phyloP scores from a whole-genome alignment of 371 early-diverging fungal species.

The Nematocida sp. region DNA sequence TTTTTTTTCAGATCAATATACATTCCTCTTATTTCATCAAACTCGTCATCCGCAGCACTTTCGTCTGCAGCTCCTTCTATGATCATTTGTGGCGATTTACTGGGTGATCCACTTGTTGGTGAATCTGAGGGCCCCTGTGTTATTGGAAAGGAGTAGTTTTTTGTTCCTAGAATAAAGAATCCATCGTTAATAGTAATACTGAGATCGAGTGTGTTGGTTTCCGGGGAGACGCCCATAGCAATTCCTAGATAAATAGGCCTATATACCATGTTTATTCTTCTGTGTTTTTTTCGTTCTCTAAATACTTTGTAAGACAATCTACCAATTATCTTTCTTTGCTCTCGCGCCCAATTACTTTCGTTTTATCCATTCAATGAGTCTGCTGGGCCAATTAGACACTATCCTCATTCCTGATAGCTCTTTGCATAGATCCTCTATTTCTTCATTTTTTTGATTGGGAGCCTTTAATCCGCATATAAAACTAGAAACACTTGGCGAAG shows the following conservation, averaged over 20 bases:
- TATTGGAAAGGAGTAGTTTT: conserved; percentile 43
- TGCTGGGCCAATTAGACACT: neutral
- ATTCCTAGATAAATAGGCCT: conserved; percentile 54
- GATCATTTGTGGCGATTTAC: conserved; percentile 5
- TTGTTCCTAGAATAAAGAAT: conserved; percentile 47
- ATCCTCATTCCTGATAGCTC: conserved; percentile 8
- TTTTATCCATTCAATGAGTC: conserved; percentile 13
- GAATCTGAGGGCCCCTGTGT: neutral
- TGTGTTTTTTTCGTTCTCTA: neutral
- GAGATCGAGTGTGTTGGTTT: conserved; percentile 17
- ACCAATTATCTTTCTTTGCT: neutral
- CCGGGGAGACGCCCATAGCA: conserved; percentile 10
- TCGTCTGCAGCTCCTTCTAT: neutral
- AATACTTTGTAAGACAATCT: no score
- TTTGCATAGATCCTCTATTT: conserved; percentile 4
- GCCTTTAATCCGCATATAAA: no score
- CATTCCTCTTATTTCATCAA: conserved; percentile 37
- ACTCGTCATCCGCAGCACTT: conserved; percentile 15
- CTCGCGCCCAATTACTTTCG: neutral
- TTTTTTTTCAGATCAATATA: conserved; percentile 38
- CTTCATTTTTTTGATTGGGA: conserved; percentile 2
- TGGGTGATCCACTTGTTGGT: neutral
- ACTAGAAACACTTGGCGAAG: neutral
- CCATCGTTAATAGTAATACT: conserved; percentile 59
- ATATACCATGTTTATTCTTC: conserved; percentile 30